Evolutionary conservation across 352 stramenopile genomes (phyloP), one percentile per base, ranked within the genome.

Genomic region (Pythium aphanidermatum): DNA sequence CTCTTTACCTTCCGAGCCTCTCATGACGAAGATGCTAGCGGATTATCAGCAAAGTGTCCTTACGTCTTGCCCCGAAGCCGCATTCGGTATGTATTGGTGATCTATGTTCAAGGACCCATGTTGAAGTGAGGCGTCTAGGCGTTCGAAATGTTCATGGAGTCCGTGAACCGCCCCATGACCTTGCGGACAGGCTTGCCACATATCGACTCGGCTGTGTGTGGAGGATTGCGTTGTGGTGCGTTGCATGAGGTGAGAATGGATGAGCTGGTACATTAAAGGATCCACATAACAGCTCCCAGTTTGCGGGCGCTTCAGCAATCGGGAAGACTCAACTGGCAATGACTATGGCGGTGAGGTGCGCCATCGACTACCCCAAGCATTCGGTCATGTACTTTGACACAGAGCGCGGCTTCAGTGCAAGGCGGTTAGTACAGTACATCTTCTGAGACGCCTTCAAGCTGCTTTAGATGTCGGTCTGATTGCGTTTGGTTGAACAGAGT

Each of bases 81-180:
- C 58, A 49, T 13, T 72, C 68, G 26, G 74, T 86, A 30, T 32
- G 21, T 4, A 11, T 50, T 45, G 13, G 21, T n/a, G 35, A 32
- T 19, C 10, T n/a, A n/a, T n/a, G n/a, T n/a, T n/a, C n/a, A n/a
- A n/a, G n/a, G n/a, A n/a, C n/a, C n/a, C n/a, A n/a, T n/a, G n/a
- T n/a, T 25, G 16, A 62, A 9, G 29, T 25, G 16, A n/a, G n/a
- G n/a, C n/a, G n/a, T n/a, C 2, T 26, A 92, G 80, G 81, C 70
- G 1, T 83, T 92, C 37, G 78, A 86, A 14, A 63, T 92, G 63
- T 92, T 91, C 45, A 46, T 92, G 29, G 63, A 83, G 49, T 82
- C 68, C 27, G 66, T 58, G 27, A 91, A 89, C 41, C 65, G 76
- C 13, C 77, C 81, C 5, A 66, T 60, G 40, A 71, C 70, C 37